Conservation (phyloP, 495 filamentous ascomycete species). For the Parathielavia appendiculata region DNA sequence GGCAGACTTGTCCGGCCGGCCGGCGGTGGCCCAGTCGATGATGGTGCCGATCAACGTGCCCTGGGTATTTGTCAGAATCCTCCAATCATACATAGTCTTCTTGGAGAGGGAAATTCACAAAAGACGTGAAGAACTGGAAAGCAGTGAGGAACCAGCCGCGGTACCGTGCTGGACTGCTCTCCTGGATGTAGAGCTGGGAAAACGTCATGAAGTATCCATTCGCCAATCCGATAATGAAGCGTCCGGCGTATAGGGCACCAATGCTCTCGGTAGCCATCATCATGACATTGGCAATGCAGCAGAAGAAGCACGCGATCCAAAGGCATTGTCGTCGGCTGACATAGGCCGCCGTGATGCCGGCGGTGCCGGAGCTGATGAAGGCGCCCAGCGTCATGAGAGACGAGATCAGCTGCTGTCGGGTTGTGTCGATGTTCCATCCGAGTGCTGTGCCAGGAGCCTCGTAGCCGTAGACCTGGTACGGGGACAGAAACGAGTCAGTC, state of each 20-base stretch:
- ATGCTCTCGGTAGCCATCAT: conserved; percentile 54
- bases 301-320: conserved; percentile 47
- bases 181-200: conserved; percentile 53
- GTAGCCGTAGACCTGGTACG: conserved; percentile 37
- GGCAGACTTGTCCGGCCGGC: conserved; percentile 40
- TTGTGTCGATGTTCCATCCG: conserved; percentile 52
- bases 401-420: conserved; percentile 52
- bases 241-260: conserved; percentile 51
- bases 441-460: conserved; percentile 38
- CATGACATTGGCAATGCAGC: conserved; percentile 47
- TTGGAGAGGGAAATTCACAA: conserved; percentile 18
- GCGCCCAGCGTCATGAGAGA: conserved; percentile 58
- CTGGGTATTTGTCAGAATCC: conserved; percentile 19
- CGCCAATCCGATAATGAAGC: conserved; percentile 52
- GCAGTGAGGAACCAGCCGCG: conserved; percentile 45
- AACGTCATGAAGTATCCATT: conserved; percentile 58
- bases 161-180: conserved; percentile 48
- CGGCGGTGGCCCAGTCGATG: conserved; percentile 54
- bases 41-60: conserved; percentile 56
- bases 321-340: conserved; percentile 46
- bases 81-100: background rate
- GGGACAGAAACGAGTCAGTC: background rate
- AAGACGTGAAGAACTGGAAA: conserved; percentile 40
- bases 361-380: conserved; percentile 51
- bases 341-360: conserved; percentile 46